phyloP scores from a whole-genome alignment of 2,329 filamentous ascomycete genomes.

The Botrytis squamosa region DNA sequence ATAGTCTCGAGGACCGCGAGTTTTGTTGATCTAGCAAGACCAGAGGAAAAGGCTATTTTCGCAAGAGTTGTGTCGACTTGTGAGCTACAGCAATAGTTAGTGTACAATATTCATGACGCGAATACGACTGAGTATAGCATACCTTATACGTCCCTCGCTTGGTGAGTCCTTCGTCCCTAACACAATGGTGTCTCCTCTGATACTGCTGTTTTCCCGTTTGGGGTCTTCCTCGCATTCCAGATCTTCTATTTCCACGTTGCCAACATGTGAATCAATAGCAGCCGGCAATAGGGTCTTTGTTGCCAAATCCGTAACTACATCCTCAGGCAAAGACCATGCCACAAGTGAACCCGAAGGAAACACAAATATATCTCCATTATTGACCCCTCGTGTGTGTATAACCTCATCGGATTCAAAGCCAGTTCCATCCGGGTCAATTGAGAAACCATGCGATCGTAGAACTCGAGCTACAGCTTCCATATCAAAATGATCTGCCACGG shows the following conservation, averaged over 20 bases:
- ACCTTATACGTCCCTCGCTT: conserved; percentile 42
- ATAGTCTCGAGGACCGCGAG: conserved; percentile 86
- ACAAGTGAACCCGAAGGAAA: conserved; percentile 95
- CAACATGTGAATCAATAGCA: conserved; percentile 70
- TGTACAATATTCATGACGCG: background rate
- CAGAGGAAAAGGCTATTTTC: conserved; percentile 95
- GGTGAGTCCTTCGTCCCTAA: conserved; percentile 69
- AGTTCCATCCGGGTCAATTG: conserved; percentile 60
- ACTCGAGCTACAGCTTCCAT: conserved; percentile 60
- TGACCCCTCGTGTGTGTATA: conserved; percentile 59
- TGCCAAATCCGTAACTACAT: conserved; percentile 67
- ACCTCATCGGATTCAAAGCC: conserved; percentile 62
- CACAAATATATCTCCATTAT: conserved; percentile 85
- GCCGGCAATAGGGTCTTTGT: conserved; percentile 73
- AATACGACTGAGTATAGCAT: background rate
- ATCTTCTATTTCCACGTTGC: conserved; percentile 79
- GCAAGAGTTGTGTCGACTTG: conserved; percentile 67
- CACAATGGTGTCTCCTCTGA: conserved; percentile 85
- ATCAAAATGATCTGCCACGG: conserved; percentile 62
- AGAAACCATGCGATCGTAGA: conserved; percentile 57
- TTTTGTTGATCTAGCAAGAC: conserved; percentile 88
- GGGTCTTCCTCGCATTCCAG: conserved; percentile 82
- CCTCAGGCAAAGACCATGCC: conserved; percentile 81
- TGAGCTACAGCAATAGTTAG: conserved; percentile 26
- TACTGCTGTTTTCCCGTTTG: conserved; percentile 67